Evolutionary conservation across 169 alveolate species (phyloP), one percentile per base, ranked within the genome.

Genomic region (Eimeria praecox): DNA sequence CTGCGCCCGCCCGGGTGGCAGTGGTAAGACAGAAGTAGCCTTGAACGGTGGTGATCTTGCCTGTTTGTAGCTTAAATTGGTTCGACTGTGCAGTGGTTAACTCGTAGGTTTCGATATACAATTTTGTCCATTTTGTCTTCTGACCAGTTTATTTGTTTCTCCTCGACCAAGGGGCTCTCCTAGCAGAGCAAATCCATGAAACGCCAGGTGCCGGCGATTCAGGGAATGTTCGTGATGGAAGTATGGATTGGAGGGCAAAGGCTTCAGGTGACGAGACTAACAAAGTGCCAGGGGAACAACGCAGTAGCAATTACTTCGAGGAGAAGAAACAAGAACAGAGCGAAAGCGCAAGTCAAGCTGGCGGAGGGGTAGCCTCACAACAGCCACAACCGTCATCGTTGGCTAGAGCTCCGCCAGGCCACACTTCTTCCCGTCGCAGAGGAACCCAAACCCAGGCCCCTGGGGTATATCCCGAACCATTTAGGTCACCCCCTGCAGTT

Each of bases 121-220:
- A n/a, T n/a, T n/a, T n/a, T n/a, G n/a, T n/a, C n/a, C 6, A 44
- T 27, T 78, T 75, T 22, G 88, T 8, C 44, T 78, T 56, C 52
- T 22, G 75, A 49, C 18, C 91, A 83, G 91, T 83, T 52, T 83
- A 83, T 20, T 30, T 83, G 49, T 54, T 83, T 38, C 91, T 83
- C 18, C 75, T 46, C 46, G 75, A 52, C 73, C 73, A 54, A 18
- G 91, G 91, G 73, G 91, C 91, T 46, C 73, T 83, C 33, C 49
- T 83, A 54, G 75, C 91, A 30, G 91, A 83, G 71, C 54, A 83
- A 12, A n/a, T 83, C 33, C 38, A 12, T 33, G 52, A 46, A n/a
- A 52, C 33, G 10, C 54, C 91, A 83, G 71, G 56, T 56, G 27
- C 75, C 30, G 75, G 91, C 10, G 91, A 10, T 35, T 73, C 33